phyloP scores from a whole-genome alignment of 345 rosid genomes.

The Brassica nigra region DNA sequence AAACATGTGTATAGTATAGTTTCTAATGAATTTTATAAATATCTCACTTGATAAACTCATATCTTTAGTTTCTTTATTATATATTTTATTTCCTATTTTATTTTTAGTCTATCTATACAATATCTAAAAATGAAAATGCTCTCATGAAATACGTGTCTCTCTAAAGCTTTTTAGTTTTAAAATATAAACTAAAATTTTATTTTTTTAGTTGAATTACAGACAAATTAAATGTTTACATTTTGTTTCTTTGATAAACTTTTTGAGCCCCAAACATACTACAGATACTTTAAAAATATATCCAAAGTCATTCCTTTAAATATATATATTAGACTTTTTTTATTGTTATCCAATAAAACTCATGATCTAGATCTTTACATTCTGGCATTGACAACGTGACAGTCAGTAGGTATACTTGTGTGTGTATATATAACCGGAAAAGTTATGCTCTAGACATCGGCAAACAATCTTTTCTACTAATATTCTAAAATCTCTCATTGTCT shows the following conservation, averaged over 20 bases:
- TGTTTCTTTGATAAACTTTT: background rate
- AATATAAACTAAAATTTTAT: background rate
- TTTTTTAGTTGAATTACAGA: background rate
- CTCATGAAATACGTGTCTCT: background rate
- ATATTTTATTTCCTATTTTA: background rate
- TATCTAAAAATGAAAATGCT: background rate
- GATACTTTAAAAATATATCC: background rate
- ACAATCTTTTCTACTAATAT: background rate
- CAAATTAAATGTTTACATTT: background rate
- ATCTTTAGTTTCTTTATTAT: background rate
- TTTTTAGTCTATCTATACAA: background rate
- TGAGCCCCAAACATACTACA: background rate
- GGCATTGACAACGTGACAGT: background rate
- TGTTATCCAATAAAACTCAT: background rate
- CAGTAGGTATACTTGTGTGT: background rate
- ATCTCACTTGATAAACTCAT: background rate
- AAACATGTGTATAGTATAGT: background rate
- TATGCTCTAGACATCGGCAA: background rate
- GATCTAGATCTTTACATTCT: background rate
- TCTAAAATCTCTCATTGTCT: constrained; percentile 13
- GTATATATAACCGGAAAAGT: background rate
- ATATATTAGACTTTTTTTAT: background rate
- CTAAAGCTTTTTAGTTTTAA: background rate
- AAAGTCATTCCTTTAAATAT: background rate
- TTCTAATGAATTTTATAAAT: background rate